Conservation (phyloP, 192 early-diverging fungal genomes). For the Chytriomyces sp. region DNA sequence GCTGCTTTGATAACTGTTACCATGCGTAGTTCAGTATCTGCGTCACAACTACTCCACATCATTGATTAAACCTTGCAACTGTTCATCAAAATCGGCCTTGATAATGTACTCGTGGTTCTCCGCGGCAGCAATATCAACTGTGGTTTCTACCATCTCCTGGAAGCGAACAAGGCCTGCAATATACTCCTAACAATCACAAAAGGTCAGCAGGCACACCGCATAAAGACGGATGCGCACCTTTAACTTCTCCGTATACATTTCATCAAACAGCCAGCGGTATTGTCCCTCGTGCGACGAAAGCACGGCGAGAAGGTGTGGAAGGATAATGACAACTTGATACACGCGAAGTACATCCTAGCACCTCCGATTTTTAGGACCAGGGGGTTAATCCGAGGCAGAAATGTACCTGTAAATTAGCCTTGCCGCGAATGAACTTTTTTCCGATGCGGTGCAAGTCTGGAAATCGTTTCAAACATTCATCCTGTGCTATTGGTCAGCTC, state of each 20-base stretch:
- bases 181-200: constrained; percentile 46
- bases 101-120: constrained; percentile 88
- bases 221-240: constrained; percentile 22
- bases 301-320: constrained; percentile 65
- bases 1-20: constrained; percentile 6
- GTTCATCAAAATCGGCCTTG: constrained; percentile 79
- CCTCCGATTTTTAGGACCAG: constrained; percentile 15
- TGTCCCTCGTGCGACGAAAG: constrained; percentile 53
- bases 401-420: constrained; percentile 62
- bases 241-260: constrained; percentile 55
- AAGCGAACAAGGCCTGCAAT: constrained; percentile 63
- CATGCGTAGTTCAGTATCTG: not conserved
- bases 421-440: constrained; percentile 78
- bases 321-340: constrained; percentile 79
- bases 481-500: constrained; percentile 43
- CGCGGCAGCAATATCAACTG: constrained; percentile 82
- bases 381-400: not conserved
- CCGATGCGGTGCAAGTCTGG: constrained; percentile 90
- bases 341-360: constrained; percentile 81
- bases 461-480: constrained; percentile 75
- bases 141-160: constrained; percentile 85
- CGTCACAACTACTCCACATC: constrained; percentile 12
- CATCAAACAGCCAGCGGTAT: constrained; percentile 52
- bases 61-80: constrained; percentile 58
- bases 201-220: not conserved